A percentile compares a stretch with the other conserved stretches of the same genome.
phyloP scores from a whole-genome alignment of 768 basidiomycete genomes.

The Boletus vermiculosoides region DNA sequence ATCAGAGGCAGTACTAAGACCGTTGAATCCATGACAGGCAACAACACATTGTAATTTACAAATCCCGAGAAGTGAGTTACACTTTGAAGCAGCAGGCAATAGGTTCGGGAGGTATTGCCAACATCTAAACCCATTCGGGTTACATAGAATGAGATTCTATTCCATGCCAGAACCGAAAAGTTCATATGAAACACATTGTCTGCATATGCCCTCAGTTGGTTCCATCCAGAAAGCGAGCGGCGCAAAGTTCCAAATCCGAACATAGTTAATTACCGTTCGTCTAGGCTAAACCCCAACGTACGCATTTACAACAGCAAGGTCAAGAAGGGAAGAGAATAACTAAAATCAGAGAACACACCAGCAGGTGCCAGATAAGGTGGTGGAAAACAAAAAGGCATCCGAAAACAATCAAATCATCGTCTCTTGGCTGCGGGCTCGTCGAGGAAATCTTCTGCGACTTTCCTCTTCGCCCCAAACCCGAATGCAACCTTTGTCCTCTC shows the following conservation, averaged over 20 bases:
- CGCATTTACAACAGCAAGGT: neutral
- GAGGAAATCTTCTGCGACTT: conserved; percentile 67
- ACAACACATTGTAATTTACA: too few relatives aligned
- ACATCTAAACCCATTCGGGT: neutral
- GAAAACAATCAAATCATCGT: conserved; percentile 24
- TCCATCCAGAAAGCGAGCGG: neutral
- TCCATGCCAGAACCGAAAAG: neutral
- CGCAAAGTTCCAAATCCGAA: neutral
- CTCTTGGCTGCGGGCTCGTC: conserved; percentile 68
- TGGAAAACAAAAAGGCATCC: neutral
- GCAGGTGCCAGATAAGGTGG: neutral
- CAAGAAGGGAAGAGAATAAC: neutral
- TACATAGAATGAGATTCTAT: neutral
- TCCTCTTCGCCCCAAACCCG: conserved; percentile 77
- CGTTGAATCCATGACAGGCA: too few relatives aligned
- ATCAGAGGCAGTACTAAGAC: neutral
- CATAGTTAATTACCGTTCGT: neutral
- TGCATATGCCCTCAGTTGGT: too few relatives aligned
- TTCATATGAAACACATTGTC: neutral
- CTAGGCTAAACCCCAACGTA: neutral
- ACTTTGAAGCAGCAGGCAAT: neutral
- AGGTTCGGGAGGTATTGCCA: neutral
- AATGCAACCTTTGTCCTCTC: conserved; percentile 77
- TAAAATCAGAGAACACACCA: neutral
- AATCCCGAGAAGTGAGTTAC: too few relatives aligned